phyloP scores from a whole-genome alignment of 305 asterid genomes.

The Solanum hybrid region DNA sequence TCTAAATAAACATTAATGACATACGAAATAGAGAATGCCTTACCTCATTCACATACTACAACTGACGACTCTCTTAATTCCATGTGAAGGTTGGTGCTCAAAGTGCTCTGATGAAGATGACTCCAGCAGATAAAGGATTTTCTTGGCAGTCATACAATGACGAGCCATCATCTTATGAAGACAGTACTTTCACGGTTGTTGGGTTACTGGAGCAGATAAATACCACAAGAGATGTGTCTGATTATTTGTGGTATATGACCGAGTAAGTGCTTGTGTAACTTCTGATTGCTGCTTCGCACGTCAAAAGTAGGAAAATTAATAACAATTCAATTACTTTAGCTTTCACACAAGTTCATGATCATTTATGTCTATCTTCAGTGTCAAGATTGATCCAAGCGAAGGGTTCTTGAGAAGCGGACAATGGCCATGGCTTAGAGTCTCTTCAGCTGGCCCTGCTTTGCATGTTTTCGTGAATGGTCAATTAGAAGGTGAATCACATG shows the following conservation, averaged over 20 bases:
- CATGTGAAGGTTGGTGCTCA: conserved; percentile 77
- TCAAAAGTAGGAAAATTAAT: background rate
- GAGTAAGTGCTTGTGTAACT: conserved; percentile 54
- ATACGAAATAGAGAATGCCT: background rate
- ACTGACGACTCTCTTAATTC: background rate
- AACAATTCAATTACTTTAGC: background rate
- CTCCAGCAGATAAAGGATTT: conserved; percentile 50
- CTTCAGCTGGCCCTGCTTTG: conserved; percentile 96
- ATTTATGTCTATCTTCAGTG: conserved; percentile 30
- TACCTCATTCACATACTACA: no score
- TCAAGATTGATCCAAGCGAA: conserved; percentile 59
- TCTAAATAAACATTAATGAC: background rate
- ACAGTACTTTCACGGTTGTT: conserved; percentile 42
- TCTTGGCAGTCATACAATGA: conserved; percentile 32
- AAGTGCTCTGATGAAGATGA: conserved; percentile 92
- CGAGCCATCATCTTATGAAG: conserved; percentile 24
- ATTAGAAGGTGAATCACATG: conserved; percentile 43
- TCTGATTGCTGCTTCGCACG: background rate
- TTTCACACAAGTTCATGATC: background rate
- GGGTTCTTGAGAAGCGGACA: conserved; percentile 57
- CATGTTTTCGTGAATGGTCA: conserved; percentile 87
- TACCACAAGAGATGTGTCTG: conserved; percentile 80
- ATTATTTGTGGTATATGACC: conserved; percentile 90
- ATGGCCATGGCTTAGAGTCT: conserved; percentile 71
- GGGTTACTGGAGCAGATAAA: conserved; percentile 96